These are phyloP conservation scores for Wickerhamomyces pijperi DNA, from an alignment of 805 yeast genomes.

Conservation along the genomic window DNA sequence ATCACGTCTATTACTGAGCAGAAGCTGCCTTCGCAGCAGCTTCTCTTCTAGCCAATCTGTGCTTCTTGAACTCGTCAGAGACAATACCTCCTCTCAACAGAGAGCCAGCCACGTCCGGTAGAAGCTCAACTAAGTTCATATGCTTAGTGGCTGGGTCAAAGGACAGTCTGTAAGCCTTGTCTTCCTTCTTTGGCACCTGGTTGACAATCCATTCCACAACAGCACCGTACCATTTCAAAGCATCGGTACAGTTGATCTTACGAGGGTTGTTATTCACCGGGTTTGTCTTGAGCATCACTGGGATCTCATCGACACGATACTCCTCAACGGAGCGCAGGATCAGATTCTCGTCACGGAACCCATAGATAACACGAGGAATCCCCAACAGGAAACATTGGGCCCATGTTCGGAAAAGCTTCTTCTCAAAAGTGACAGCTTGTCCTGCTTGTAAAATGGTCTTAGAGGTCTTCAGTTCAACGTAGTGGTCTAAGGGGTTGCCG, in stretches of 20 bases:
- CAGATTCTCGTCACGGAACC: constrained; percentile 70
- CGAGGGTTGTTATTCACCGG: constrained; percentile 28
- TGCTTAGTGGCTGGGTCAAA: constrained; percentile 46
- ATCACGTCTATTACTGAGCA: too few species aligned
- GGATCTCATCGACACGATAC: constrained; percentile 68
- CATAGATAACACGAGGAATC: constrained; percentile 69
- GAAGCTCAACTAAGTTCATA: constrained; percentile 38
- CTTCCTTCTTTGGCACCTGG: constrained; percentile 41
- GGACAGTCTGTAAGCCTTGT: constrained; percentile 40
- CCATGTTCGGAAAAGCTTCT: constrained; percentile 76
- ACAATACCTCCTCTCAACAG: constrained; percentile 32
- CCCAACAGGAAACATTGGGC: constrained; percentile 89
- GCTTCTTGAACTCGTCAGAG: constrained; percentile 37
- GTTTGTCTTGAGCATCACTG: constrained; percentile 48
- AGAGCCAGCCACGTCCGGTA: constrained; percentile 24
- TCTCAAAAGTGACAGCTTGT: constrained; percentile 59
- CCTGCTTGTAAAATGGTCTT: constrained; percentile 41
- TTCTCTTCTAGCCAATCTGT: constrained; percentile 28
- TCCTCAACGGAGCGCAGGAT: constrained; percentile 62
- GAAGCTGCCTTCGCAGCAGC: not conserved
- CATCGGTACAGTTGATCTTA: constrained; percentile 61
- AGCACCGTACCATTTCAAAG: constrained; percentile 81
- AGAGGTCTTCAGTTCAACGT: constrained; percentile 76
- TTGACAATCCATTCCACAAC: constrained; percentile 66
- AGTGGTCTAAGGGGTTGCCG: constrained; percentile 46